Base-by-base conservation (phyloP, 768 basidiomycete species). In the Tulasnella calospora region DNA sequence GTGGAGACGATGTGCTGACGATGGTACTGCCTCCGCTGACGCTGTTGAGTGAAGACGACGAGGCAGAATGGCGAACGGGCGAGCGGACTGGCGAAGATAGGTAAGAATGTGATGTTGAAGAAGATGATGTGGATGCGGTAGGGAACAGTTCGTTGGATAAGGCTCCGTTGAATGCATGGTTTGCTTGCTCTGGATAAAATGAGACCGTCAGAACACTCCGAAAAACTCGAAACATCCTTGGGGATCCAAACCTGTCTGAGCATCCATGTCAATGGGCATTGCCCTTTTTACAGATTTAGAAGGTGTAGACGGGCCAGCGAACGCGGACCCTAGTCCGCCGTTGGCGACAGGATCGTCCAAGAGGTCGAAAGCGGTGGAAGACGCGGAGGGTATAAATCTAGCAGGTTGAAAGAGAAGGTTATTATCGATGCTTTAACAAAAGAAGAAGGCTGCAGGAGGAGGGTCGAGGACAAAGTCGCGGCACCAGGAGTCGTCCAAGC, bases 191-290 rank as follows among this genome's bases (percentile, higher is more conserved):
- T 27, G 21, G 10, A 5, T 17, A 36, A 69, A 69, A 12, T 6
- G 30, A 12, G 46, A 27, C 23, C 4, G 23, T 47, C 36, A 23
- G 27, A n/a, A 55, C 13, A 72, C 17, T n/a, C n/a, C 41, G 4
- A 47, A 27, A 21, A 21, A 30, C 0, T 23, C 40, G 17, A 21
- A 55, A n/a, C 21, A 12, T 75, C 23, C 3, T 44, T 3, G 19
- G 40, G 78, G 70, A 57, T 77, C 82, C 82, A 74, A 78, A 89
- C 91, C 93, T 85, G 92, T 92, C 80, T 91, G 88, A n/a, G 92
- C 92, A 82, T 94, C 92, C 1, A 89, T 89, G 81, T 92, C 91
- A 76, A 92, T 90, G 74, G 90, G 88, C 77, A 91, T 90, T 73
- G 90, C 89, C 71, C 90, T 86, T 82, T 84, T 86, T 21, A 82